phyloP scores from a whole-genome alignment of 345 rosid genomes.

The Ceriops zippeliana region DNA sequence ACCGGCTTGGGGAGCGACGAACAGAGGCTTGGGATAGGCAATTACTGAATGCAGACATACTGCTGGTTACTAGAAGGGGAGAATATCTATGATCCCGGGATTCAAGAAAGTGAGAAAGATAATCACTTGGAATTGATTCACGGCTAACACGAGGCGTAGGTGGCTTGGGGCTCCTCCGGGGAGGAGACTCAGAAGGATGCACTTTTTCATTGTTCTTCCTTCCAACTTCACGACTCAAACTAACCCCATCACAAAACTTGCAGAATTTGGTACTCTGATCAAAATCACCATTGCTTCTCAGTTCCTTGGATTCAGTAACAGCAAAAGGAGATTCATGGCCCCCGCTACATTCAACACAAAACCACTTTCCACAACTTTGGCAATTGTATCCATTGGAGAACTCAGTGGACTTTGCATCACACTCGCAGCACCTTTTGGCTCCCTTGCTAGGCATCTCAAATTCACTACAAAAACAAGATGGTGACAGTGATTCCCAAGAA shows the following conservation, averaged over 20 bases:
- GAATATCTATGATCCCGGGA: conserved; percentile 48
- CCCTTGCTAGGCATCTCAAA: conserved; percentile 45
- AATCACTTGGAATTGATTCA: conserved; percentile 38
- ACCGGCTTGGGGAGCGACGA: conserved; percentile 65
- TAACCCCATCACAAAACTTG: conserved; percentile 53
- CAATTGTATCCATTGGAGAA: conserved; percentile 44
- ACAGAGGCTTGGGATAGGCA: conserved; percentile 43
- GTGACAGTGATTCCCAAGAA: conserved; percentile 43
- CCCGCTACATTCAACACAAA: conserved; percentile 49
- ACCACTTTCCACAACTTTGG: conserved; percentile 54
- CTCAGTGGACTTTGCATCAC: conserved; percentile 34
- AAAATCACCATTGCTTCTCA: conserved; percentile 10
- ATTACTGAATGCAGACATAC: conserved; percentile 39
- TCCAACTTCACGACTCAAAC: conserved; percentile 33
- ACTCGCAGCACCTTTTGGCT: conserved; percentile 47
- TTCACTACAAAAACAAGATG: conserved; percentile 26
- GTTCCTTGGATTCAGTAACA: conserved; percentile 24
- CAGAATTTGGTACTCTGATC: conserved; percentile 42
- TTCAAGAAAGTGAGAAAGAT: conserved; percentile 44
- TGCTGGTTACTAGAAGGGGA: conserved; percentile 27
- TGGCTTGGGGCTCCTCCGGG: conserved; percentile 63
- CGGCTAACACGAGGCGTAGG: conserved; percentile 43
- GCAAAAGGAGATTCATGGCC: conserved; percentile 19
- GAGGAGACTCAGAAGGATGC: conserved; percentile 58
- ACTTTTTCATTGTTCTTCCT: conserved; percentile 65